phyloP scores from a whole-genome alignment of 2,329 filamentous ascomycete genomes.

The Aspergillus jensenii region DNA sequence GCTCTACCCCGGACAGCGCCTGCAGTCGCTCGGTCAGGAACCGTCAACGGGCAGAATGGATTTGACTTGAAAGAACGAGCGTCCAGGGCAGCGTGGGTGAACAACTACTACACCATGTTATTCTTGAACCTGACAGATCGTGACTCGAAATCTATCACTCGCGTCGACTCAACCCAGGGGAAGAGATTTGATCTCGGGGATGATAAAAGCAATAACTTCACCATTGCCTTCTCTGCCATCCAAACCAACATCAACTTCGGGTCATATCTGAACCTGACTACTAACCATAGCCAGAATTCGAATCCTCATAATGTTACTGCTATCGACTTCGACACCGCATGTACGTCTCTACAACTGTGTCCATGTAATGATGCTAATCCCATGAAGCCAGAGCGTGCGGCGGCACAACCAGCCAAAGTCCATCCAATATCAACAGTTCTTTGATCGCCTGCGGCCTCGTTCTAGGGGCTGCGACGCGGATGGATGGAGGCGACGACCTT shows the following conservation, averaged over 20 bases:
- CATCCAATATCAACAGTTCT: neutral
- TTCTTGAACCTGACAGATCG: constrained; percentile 43
- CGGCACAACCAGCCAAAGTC: neutral
- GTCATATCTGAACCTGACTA: constrained; percentile 14
- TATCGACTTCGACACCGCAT: neutral
- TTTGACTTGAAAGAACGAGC: constrained; percentile 42
- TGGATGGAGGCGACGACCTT: constrained; percentile 34
- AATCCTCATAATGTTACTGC: neutral
- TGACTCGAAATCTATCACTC: constrained; percentile 25
- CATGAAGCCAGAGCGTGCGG: neutral
- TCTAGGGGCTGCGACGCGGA: constrained; percentile 39
- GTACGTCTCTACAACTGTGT: neutral
- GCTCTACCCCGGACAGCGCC: neutral
- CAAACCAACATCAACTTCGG: constrained; percentile 3
- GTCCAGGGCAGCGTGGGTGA: constrained; percentile 46
- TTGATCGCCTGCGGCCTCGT: constrained; percentile 41
- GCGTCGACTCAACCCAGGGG: neutral
- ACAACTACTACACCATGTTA: constrained; percentile 42
- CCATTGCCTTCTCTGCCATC: constrained; percentile 7
- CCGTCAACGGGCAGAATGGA: constrained; percentile 16
- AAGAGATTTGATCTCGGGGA: neutral
- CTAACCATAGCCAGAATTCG: neutral
- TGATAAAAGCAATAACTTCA: constrained; percentile 21
- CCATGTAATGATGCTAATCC: too few species aligned
- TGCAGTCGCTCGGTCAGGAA: neutral